Percentiles rank a stretch among this genome's conserved stretches.
These are phyloP conservation scores for Pelargonium nanum DNA, from an alignment of 345 rosid genomes.

Conservation along the genomic window DNA sequence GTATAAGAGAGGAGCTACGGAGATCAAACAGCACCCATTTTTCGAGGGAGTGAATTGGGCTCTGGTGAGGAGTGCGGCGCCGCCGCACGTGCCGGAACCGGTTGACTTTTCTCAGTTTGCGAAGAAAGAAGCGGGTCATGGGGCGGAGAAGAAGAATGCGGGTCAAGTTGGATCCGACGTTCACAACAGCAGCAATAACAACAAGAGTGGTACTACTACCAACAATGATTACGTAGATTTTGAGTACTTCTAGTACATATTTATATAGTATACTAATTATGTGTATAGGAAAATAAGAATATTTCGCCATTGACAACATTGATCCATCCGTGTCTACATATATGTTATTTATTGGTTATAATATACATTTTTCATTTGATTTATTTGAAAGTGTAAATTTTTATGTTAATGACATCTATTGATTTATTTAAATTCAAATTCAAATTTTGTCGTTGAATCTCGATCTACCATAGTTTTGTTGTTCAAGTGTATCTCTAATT, in stretches of 20 bases:
- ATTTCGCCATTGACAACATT: too few relatives aligned
- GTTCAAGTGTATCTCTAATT: too few relatives aligned
- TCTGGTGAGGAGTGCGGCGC: slow-evolving; percentile 64
- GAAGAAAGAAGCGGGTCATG: slow-evolving; percentile 34
- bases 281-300: too few relatives aligned
- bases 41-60: slow-evolving; percentile 95
- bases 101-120: slow-evolving; percentile 53
- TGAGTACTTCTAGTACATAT: slow-evolving; percentile 38
- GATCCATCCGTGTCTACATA: too few relatives aligned
- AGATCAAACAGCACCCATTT: slow-evolving; percentile 82
- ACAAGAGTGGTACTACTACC: slow-evolving; percentile 12
- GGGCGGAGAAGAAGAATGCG: background rate
- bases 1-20: slow-evolving; percentile 80
- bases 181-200: background rate
- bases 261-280: too few relatives aligned
- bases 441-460: too few relatives aligned
- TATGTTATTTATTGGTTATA: too few relatives aligned
- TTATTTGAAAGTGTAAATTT: too few relatives aligned
- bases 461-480: too few relatives aligned
- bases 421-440: too few relatives aligned
- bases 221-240: slow-evolving; percentile 39
- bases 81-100: slow-evolving; percentile 76
- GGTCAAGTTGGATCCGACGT: background rate
- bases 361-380: too few relatives aligned
- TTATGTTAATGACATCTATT: too few relatives aligned